Conservation (phyloP, 2,329 filamentous ascomycete genomes). For the Stemphylium lycopersici region DNA sequence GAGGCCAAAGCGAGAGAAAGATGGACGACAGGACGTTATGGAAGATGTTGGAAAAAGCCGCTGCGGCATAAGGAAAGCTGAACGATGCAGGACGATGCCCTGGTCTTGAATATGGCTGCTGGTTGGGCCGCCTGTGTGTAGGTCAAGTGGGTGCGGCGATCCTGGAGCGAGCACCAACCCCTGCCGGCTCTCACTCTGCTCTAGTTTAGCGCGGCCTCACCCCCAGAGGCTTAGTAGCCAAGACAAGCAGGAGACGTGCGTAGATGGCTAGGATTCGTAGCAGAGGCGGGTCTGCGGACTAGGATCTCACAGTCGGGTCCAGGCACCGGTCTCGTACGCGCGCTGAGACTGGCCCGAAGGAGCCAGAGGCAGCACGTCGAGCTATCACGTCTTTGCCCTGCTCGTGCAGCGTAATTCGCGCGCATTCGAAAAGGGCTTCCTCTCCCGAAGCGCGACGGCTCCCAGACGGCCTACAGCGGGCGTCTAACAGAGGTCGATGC, state of each 20-base stretch:
- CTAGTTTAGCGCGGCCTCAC: slow-evolving; percentile 27
- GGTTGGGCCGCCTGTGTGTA: slow-evolving; percentile 37
- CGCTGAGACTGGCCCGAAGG: slow-evolving; percentile 29
- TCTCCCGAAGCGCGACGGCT: slow-evolving; percentile 11
- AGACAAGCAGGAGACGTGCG: slow-evolving; percentile 29
- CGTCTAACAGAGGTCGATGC: slow-evolving; percentile 10
- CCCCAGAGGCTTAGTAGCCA: slow-evolving; percentile 29
- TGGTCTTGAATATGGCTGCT: slow-evolving; percentile 34
- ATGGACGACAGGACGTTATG: slow-evolving; percentile 31
- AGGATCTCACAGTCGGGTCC: slow-evolving; percentile 28
- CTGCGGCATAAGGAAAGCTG: slow-evolving; percentile 34
- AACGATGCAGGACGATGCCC: slow-evolving; percentile 29
- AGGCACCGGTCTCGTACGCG: slow-evolving; percentile 31
- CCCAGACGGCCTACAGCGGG: neutral
- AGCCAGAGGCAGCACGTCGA: slow-evolving; percentile 15
- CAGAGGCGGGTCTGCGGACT: slow-evolving; percentile 26
- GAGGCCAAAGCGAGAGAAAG: slow-evolving; percentile 30
- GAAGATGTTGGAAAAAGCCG: slow-evolving; percentile 34
- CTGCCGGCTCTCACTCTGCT: slow-evolving; percentile 28
- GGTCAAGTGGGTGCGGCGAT: slow-evolving; percentile 32
- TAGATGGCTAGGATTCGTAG: slow-evolving; percentile 25
- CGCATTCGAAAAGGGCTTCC: slow-evolving; percentile 5
- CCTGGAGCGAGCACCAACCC: slow-evolving; percentile 31
- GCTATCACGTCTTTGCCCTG: slow-evolving; percentile 6
- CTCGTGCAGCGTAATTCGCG: slow-evolving; percentile 27